A percentile compares a stretch with the other conserved stretches of the same genome.
Evolutionary conservation across 139 green algal species (phyloP).

Genomic region (Volvox reticuliferus): DNA sequence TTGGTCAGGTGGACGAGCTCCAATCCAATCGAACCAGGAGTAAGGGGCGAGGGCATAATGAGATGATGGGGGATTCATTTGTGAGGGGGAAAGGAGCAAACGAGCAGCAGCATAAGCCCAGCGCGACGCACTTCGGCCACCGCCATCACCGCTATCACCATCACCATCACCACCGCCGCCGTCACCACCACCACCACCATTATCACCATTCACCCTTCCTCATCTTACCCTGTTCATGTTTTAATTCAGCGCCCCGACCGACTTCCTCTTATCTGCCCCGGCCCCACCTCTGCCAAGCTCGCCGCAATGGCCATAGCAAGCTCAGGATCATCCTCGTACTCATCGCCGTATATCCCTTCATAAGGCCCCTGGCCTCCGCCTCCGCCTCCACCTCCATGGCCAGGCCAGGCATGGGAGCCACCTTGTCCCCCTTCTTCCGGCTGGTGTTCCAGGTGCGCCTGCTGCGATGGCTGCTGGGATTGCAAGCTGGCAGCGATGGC

Average conservation of each 20-base stretch:
- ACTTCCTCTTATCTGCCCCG: not conserved
- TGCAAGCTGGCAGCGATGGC: conserved; percentile 79
- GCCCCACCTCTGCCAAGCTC: conserved; percentile 56
- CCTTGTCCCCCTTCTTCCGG: not conserved
- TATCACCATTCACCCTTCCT: not conserved
- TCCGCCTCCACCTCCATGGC: not conserved
- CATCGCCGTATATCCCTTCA: conserved; percentile 13
- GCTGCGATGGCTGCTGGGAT: not conserved
- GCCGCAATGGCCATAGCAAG: conserved; percentile 78
- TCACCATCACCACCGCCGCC: not conserved
- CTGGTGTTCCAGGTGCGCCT: not conserved
- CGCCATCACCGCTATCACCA: not conserved
- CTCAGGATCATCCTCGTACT: conserved; percentile 65
- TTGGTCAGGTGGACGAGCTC: no score
- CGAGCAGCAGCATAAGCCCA: no score
- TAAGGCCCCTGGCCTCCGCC: no score
- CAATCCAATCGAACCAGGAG: no score
- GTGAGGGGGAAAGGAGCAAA: no score
- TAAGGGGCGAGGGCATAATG: no score
- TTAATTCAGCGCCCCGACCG: no score
- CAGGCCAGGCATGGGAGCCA: not conserved
- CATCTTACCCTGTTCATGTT: no score
- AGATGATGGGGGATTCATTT: no score
- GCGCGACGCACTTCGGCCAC: no score
- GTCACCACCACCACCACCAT: not conserved